phyloP scores from a whole-genome alignment of 2,329 filamentous ascomycete genomes.

The Hortaea werneckii region DNA sequence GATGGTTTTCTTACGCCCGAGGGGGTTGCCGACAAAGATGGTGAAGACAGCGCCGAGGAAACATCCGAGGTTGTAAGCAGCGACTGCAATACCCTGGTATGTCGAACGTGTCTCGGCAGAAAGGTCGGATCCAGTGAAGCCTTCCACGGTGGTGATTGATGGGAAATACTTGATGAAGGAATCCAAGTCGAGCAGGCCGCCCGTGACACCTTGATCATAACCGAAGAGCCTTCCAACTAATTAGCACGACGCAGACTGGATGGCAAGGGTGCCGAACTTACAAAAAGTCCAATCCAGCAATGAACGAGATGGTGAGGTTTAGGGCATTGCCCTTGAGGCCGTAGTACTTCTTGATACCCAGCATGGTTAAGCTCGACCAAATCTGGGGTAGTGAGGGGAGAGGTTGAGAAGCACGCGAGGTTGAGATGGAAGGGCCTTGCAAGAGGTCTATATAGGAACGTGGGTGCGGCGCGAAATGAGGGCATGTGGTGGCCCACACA shows the following conservation, averaged over 20 bases:
- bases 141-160: constrained; percentile 24
- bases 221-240: constrained; percentile 8
- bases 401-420: background rate
- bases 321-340: constrained; percentile 32
- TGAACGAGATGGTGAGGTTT: constrained; percentile 32
- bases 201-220: constrained; percentile 30
- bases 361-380: background rate
- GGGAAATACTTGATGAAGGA: constrained; percentile 35
- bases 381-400: background rate
- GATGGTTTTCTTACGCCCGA: constrained; percentile 43
- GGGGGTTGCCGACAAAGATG: constrained; percentile 41
- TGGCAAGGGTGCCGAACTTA: background rate
- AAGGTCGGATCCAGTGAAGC: constrained; percentile 1
- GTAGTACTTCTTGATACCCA: constrained; percentile 21
- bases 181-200: constrained; percentile 33
- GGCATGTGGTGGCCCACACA: background rate
- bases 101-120: constrained; percentile 8
- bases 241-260: background rate
- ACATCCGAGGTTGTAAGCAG: constrained; percentile 23
- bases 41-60: constrained; percentile 41
- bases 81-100: constrained; percentile 24
- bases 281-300: constrained; percentile 25
- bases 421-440: no score
- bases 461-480: background rate
- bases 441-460: no score